Base-by-base conservation (phyloP, 2,329 filamentous ascomycete genomes). In the Xylaria sp. region DNA sequence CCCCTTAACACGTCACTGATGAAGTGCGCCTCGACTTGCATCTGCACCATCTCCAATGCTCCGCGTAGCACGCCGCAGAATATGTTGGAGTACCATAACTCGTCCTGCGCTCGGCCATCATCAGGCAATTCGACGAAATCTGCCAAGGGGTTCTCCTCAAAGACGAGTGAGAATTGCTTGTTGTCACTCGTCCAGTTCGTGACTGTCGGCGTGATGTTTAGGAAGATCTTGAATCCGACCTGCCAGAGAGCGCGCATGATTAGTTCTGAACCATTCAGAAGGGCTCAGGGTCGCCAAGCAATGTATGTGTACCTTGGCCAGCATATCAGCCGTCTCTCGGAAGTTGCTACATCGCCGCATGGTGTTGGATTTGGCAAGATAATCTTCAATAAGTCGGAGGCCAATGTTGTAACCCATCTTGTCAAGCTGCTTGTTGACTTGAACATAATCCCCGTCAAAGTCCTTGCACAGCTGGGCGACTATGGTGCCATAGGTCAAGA, bases 391-490 rank as follows among this genome's bases (percentile, higher is more conserved):
- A 72, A 99, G 83, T 43, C 96, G 92, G 77, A 98, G 86, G 32
- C 96, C 96, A 72, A 99, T 99, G 77, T 98, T 98, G 83, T 98
- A 97, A 63, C 96, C 96, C 96, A 99, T 99, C 83, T 95, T 97
- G 79, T 99, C 96, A 52, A 99, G 87, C 80, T 99, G 96, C 80
- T 95, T 94, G 83, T 99, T 99, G 78, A 99, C 95, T 80, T 98
- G 94, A 60, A 89, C 85, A 79, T 99, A 99, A 82, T 98, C 93
- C 76, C 89, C 90, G 75, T 97, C 94, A 79, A 95, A 97, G 83
- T 99, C 96, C 80, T 95, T 95, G 84, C 95, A 98, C 72, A 99
- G 86, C 80, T 98, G 95, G 65, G 94, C 93, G 65, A 99, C 96
- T 71, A 99, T 97, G 28, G 96, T 98, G 77, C 96, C 96, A 80